A percentile compares a stretch with the other conserved stretches of the same genome.
These are phyloP conservation scores for Paramyrothecium roridum DNA, from an alignment of 2,329 filamentous ascomycete species.

Conservation along the genomic window DNA sequence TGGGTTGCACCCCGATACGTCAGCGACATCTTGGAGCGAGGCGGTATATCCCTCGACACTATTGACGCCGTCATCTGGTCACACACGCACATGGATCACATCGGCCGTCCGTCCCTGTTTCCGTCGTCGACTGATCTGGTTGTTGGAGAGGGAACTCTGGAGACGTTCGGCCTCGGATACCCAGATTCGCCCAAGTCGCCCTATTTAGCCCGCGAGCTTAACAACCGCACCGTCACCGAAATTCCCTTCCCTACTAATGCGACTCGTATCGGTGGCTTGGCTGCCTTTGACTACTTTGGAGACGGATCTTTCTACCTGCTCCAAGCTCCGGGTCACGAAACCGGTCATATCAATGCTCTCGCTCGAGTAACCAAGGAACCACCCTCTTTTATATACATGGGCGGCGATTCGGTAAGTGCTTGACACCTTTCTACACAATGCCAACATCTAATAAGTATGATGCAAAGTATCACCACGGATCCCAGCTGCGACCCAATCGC, in stretches of 20 bases:
- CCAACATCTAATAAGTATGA: too few species aligned
- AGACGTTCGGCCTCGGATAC: not conserved
- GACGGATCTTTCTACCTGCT: not conserved
- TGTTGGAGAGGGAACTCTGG: not conserved
- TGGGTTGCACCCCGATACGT: too few species aligned
- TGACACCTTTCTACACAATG: too few species aligned
- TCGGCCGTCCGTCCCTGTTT: not conserved
- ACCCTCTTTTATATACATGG: not conserved
- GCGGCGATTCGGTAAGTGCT: not conserved
- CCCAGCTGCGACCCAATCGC: not conserved
- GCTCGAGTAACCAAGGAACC: not conserved
- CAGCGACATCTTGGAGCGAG: too few species aligned
- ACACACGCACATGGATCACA: not conserved
- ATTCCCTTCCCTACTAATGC: not conserved
- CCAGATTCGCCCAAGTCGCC: not conserved
- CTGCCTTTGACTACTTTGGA: not conserved
- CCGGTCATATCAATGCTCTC: not conserved
- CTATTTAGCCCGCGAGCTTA: not conserved
- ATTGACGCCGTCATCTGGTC: not conserved
- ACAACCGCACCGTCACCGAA: not conserved
- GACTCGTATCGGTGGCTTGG: not conserved
- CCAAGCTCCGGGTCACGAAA: not conserved
- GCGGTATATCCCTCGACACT: not conserved
- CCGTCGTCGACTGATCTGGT: not conserved
- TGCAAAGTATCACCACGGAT: not conserved